Evolutionary conservation across 768 basidiomycete species (phyloP).

Genomic region (Pulveroboletus sp.): DNA sequence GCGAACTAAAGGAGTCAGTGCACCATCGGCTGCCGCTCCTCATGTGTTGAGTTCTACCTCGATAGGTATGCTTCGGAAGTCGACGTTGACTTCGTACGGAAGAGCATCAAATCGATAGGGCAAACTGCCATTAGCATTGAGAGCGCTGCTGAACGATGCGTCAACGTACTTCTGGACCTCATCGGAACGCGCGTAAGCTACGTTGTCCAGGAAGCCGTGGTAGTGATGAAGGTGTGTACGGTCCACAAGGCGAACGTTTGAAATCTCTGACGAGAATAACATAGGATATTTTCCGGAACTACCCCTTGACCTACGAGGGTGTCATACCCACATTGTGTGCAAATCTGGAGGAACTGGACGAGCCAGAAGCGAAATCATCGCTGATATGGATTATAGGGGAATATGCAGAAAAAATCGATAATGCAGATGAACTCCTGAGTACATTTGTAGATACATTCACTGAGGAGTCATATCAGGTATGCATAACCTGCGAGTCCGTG

Average conservation of each 20-base stretch:
- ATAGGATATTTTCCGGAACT: conserved; percentile 97
- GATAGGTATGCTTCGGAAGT: conserved; percentile 91
- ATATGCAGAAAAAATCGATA: conserved; percentile 96
- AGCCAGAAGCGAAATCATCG: conserved; percentile 96
- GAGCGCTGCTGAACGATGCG: conserved; percentile 86
- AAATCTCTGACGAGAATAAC: neutral
- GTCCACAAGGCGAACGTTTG: neutral
- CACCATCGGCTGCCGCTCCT: neutral
- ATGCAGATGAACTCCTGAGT: conserved; percentile 86
- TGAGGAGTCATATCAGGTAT: conserved; percentile 88
- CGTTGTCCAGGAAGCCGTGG: conserved; percentile 96
- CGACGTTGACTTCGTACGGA: conserved; percentile 96
- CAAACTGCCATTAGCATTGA: conserved; percentile 97
- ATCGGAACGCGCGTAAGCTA: conserved; percentile 93
- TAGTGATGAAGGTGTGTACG: conserved; percentile 88
- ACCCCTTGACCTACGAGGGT: conserved; percentile 93
- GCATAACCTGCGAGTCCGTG: neutral
- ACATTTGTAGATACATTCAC: conserved; percentile 90
- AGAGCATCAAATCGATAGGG: conserved; percentile 92
- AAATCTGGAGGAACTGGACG: conserved; percentile 93
- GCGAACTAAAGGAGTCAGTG: conserved; percentile 90
- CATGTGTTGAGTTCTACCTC: neutral
- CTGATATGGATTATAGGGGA: conserved; percentile 99
- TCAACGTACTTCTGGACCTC: conserved; percentile 88
- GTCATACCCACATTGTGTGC: conserved; percentile 93